Conservation (phyloP, 1,139 yeast genomes). For the Arxiozyma heterogenica region DNA sequence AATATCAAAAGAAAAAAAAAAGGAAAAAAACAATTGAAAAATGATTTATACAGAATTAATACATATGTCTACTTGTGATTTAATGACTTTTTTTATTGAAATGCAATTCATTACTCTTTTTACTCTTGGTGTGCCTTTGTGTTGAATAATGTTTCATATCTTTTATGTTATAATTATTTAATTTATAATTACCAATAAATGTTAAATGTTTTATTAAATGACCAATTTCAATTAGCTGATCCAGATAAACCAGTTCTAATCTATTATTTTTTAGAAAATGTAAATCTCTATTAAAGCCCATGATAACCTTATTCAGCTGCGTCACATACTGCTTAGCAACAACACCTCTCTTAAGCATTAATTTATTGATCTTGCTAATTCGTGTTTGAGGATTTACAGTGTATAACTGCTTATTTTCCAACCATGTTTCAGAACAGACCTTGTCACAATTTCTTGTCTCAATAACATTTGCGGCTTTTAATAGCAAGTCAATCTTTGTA, state of each 20-base stretch:
- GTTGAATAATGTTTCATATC: background rate
- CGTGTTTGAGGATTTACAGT: background rate
- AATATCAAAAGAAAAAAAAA: no score
- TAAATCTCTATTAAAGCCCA: background rate
- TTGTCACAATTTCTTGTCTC: background rate
- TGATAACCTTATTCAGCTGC: background rate
- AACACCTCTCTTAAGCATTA: background rate
- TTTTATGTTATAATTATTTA: background rate
- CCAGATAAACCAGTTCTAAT: background rate
- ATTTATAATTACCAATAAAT: background rate
- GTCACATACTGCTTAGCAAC: background rate
- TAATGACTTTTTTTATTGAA: background rate
- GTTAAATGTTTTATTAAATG: background rate
- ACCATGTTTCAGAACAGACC: background rate
- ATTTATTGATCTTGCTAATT: background rate
- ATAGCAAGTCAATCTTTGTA: background rate
- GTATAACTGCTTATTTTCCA: background rate
- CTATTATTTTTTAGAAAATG: background rate
- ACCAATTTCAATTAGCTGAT: slow-evolving; percentile 1
- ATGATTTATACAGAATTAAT: no score
- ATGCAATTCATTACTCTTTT: no score
- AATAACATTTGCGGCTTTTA: background rate
- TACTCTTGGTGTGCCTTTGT: background rate
- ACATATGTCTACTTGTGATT: background rate
- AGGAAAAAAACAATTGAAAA: no score